Evolutionary conservation across 2,329 filamentous ascomycete species (phyloP), one percentile per base, ranked within the genome.

Genomic region (Alternaria consortialis): DNA sequence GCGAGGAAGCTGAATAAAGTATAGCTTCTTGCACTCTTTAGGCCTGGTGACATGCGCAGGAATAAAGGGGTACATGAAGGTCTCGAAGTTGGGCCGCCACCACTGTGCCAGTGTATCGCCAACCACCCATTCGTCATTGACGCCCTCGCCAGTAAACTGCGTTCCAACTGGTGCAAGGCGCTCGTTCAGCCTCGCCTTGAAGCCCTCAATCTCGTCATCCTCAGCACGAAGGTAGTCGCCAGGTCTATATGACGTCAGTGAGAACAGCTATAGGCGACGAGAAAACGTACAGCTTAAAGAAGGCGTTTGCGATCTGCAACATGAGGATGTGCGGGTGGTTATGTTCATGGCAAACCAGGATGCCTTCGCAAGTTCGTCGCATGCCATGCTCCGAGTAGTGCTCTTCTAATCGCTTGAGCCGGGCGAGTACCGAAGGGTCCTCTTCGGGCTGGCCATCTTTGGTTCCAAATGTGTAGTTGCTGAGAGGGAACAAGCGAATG

Each of bases 81-180:
- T 98, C 84, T 99, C 95, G 78, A 98, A 97, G 84, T 98, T 99
- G 55, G 95, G 95, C 59, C 95, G 87, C 93, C 94, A 99, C 95
- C 95, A 99, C 82, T 97, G 94, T 55, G 95, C 94, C 58, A 99
- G 85, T 50, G 94, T 97, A 78, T 98, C 95, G 71, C 92, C 93
- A 70, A 99, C 89, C 78, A 96, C 87, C 95, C 95, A 99, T 76
- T 97, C 93, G 66, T 92, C 91, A 77, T 94, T 94, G 71, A 95
- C 92, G 51, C 91, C 92, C 79, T 96, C 91, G 63, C 93, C 91
- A 27, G 92, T 85, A 72, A 91, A 90, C 65, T 90, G 88, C 50
- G 90, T 90, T 55, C 93, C 93, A n/a, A 95, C 92, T 1, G 95
- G 95, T 1, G 95, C 95, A 53, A 99, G 87, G 36, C 95, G 88